Evolutionary conservation across 176 grass and related monocot genomes (phyloP).

Genomic region (Aegilops sharonensis): DNA sequence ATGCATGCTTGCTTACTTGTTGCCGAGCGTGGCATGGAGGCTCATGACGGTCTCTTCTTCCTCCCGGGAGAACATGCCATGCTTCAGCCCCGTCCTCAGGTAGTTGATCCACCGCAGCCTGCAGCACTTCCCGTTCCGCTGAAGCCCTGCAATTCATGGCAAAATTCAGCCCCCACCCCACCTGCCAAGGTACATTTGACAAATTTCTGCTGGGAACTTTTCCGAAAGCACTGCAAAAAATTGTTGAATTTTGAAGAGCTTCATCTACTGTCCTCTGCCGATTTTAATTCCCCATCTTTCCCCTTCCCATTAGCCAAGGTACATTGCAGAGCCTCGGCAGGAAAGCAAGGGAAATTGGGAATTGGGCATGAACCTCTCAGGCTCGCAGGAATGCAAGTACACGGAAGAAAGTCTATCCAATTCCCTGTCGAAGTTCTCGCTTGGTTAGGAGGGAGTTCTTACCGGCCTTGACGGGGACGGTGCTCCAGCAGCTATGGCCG

Average conservation of each 20-base stretch:
- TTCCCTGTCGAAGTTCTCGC: neutral
- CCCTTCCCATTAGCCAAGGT: neutral
- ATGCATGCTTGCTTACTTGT: conserved; percentile 66
- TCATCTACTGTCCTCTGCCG: neutral
- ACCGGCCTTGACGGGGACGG: conserved; percentile 76
- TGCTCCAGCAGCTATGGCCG: conserved; percentile 88
- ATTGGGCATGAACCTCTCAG: neutral
- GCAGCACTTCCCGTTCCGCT: conserved; percentile 96
- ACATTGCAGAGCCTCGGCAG: conserved; percentile 17
- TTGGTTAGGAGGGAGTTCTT: conserved; percentile 5
- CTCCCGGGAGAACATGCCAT: conserved; percentile 62
- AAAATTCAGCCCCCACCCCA: neutral
- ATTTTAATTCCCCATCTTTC: neutral
- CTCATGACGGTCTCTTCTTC: conserved; percentile 68
- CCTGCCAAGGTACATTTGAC: conserved; percentile 30
- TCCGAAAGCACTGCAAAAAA: neutral
- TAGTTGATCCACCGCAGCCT: conserved; percentile 98
- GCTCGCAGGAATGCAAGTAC: neutral
- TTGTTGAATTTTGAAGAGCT: neutral
- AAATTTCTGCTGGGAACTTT: neutral
- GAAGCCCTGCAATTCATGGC: conserved; percentile 50
- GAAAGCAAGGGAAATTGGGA: neutral
- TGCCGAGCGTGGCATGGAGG: conserved; percentile 71
- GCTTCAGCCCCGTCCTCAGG: conserved; percentile 89
- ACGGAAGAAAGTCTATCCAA: neutral